Conservation (phyloP, 192 early-diverging fungal genomes). For the Umbelopsis vinacea region DNA sequence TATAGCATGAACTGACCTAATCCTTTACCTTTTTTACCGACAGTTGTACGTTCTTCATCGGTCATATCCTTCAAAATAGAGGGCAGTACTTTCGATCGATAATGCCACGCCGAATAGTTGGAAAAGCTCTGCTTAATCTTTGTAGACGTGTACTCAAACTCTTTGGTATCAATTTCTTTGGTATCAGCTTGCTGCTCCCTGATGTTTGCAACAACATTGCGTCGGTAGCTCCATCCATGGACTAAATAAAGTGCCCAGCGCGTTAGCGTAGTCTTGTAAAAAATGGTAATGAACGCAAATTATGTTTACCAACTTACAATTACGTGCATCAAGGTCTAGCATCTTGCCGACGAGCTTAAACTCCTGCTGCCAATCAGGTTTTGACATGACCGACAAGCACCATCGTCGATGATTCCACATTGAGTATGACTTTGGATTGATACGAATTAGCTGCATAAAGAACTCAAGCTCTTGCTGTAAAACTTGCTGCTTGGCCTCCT, state of each 20-base stretch:
- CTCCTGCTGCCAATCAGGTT: slow-evolving; percentile 81
- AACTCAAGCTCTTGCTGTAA: slow-evolving; percentile 76
- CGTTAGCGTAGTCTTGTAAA: too few species aligned
- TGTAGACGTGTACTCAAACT: slow-evolving; percentile 87
- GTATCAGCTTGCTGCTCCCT: slow-evolving; percentile 36
- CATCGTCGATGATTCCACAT: slow-evolving; percentile 97
- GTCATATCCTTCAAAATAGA: slow-evolving; percentile 48
- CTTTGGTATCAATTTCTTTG: slow-evolving; percentile 49
- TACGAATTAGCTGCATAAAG: slow-evolving; percentile 68
- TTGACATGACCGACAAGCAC: slow-evolving; percentile 78
- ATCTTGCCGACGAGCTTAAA: slow-evolving; percentile 77
- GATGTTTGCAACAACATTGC: slow-evolving; percentile 68
- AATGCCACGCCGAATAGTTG: slow-evolving; percentile 99
- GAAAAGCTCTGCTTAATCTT: slow-evolving; percentile 95
- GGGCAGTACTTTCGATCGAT: slow-evolving; percentile 84
- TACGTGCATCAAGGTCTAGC: slow-evolving; percentile 87
- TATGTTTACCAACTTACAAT: slow-evolving; percentile 66
- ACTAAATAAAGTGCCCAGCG: slow-evolving; percentile 47
- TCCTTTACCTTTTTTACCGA: slow-evolving; percentile 37
- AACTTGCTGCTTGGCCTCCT: slow-evolving; percentile 45
- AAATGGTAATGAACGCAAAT: background rate
- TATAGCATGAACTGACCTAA: background rate
- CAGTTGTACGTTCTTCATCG: slow-evolving; percentile 45
- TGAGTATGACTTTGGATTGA: slow-evolving; percentile 96
- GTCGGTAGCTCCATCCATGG: slow-evolving; percentile 98